phyloP scores from a whole-genome alignment of 768 basidiomycete species.

The Arthromyces matolae region DNA sequence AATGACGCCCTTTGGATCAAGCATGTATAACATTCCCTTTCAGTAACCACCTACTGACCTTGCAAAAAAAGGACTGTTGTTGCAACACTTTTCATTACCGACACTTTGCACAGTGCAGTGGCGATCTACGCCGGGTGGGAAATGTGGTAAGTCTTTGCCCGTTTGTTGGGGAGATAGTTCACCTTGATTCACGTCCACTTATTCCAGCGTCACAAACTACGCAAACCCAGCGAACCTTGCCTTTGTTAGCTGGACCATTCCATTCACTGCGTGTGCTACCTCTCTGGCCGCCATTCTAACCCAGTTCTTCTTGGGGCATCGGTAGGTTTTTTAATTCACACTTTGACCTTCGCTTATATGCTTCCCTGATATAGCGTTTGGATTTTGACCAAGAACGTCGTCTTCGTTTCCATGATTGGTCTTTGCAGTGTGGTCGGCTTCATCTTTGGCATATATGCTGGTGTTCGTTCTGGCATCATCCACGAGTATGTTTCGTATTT shows the following conservation, averaged over 20 bases:
- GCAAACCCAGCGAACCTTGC: slow-evolving; percentile 33
- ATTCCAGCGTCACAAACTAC: slow-evolving; percentile 36
- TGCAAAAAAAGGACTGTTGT: slow-evolving; percentile 27
- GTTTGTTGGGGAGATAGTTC: background rate
- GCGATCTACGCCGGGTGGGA: slow-evolving; percentile 30
- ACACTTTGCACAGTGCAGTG: slow-evolving; percentile 33
- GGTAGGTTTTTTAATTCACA: slow-evolving; percentile 30
- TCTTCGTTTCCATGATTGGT: slow-evolving; percentile 32
- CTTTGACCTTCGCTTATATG: too few species aligned
- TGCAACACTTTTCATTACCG: slow-evolving; percentile 25
- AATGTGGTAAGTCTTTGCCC: slow-evolving; percentile 18
- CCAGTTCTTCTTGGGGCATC: slow-evolving; percentile 44
- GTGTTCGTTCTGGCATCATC: slow-evolving; percentile 40
- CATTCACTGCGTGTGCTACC: slow-evolving; percentile 46
- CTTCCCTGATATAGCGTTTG: too few species aligned
- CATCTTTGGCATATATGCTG: slow-evolving; percentile 40
- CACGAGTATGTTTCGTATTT: slow-evolving; percentile 28
- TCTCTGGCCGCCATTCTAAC: slow-evolving; percentile 47
- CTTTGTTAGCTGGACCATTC: slow-evolving; percentile 43
- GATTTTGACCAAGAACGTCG: slow-evolving; percentile 32
- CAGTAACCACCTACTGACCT: background rate
- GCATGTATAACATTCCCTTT: slow-evolving; percentile 8
- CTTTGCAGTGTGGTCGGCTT: slow-evolving; percentile 37
- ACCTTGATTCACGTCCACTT: background rate
- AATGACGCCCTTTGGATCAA: slow-evolving; percentile 30